These are phyloP conservation scores for Russula brevipes DNA, from an alignment of 768 basidiomycete species.

Conservation along the genomic window DNA sequence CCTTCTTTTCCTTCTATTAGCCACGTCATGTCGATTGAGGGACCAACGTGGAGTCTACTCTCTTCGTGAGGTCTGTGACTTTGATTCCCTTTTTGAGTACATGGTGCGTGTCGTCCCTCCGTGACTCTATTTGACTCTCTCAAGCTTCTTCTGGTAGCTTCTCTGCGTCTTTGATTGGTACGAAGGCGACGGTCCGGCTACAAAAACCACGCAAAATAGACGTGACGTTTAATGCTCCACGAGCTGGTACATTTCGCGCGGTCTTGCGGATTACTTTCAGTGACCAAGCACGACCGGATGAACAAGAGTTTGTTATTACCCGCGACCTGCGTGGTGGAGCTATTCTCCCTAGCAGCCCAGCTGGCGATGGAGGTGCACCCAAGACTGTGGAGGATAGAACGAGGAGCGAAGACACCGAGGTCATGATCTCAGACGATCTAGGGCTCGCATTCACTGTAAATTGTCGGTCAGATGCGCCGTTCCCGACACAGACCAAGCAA, in stretches of 20 bases:
- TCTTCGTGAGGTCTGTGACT: background rate
- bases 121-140: background rate
- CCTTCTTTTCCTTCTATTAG: background rate
- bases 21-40: background rate
- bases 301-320: background rate
- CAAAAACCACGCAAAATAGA: background rate
- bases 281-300: background rate
- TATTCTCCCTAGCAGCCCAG: background rate
- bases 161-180: background rate
- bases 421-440: slow-evolving; percentile 7
- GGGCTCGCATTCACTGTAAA: slow-evolving; percentile 17
- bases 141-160: background rate
- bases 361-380: background rate
- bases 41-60: background rate
- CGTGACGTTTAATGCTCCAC: slow-evolving; percentile 5
- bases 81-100: background rate
- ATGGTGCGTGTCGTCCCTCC: background rate
- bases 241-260: background rate
- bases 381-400: background rate
- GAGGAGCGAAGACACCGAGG: background rate
- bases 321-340: slow-evolving; percentile 7
- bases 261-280: background rate
- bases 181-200: background rate
- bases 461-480: background rate
- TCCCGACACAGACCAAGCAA: background rate